These are phyloP conservation scores for Sherardia arvensis DNA, from an alignment of 257 asterid species.

Conservation along the genomic window DNA sequence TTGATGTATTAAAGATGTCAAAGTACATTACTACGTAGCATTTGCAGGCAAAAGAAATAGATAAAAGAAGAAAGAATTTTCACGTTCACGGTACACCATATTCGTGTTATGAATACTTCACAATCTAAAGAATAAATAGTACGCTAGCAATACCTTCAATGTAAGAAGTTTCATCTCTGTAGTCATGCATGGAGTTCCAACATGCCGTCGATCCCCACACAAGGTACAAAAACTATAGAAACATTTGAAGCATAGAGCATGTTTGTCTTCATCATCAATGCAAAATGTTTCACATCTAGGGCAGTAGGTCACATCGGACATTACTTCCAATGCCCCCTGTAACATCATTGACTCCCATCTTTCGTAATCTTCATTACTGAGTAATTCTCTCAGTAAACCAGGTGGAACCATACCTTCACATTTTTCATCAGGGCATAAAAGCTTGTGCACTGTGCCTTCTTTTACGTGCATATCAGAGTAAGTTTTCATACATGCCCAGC, in stretches of 20 bases:
- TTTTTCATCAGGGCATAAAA: slow-evolving; percentile 69
- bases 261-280: slow-evolving; percentile 67
- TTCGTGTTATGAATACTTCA: too few relatives aligned
- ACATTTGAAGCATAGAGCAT: slow-evolving; percentile 86
- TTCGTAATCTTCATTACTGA: slow-evolving; percentile 61
- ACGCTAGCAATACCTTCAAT: slow-evolving; percentile 44
- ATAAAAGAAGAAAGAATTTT: too few relatives aligned
- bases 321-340: slow-evolving; percentile 70
- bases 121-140: too few relatives aligned
- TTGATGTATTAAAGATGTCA: background rate
- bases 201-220: slow-evolving; percentile 69
- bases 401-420: slow-evolving; percentile 89
- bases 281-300: slow-evolving; percentile 95
- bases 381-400: slow-evolving; percentile 58
- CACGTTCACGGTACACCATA: too few relatives aligned
- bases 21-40: background rate
- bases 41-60: background rate
- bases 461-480: slow-evolving; percentile 55
- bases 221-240: slow-evolving; percentile 80
- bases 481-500: slow-evolving; percentile 69
- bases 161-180: slow-evolving; percentile 63
- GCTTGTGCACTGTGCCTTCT: slow-evolving; percentile 73
- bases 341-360: slow-evolving; percentile 70
- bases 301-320: slow-evolving; percentile 82
- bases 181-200: slow-evolving; percentile 71